A percentile compares a stretch with the other conserved stretches of the same genome.
Evolutionary conservation across 306 rosid species (phyloP).

Genomic region (Begonia fuchsioides): DNA sequence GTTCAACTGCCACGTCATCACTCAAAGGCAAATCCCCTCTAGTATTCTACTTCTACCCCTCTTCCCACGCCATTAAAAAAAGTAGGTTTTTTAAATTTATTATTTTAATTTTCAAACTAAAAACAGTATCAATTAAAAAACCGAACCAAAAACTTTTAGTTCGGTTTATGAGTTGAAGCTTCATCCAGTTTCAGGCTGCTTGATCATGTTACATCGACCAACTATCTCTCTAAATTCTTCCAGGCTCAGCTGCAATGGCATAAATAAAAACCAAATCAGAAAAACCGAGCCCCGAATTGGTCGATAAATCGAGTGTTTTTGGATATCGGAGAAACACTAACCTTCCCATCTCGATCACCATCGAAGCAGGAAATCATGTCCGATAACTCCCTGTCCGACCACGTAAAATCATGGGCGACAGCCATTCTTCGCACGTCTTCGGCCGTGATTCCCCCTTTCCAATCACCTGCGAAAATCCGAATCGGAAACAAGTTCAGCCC

Average conservation of each 20-base stretch:
- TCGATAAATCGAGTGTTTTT: background rate
- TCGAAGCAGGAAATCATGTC: slow-evolving; percentile 77
- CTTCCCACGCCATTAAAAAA: slow-evolving; percentile 22
- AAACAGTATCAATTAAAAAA: too few relatives aligned
- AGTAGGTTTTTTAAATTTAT: too few relatives aligned
- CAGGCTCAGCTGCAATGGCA: slow-evolving; percentile 42
- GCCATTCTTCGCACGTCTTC: slow-evolving; percentile 56
- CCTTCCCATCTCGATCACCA: slow-evolving; percentile 67
- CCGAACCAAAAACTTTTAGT: too few relatives aligned
- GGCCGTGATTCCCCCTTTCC: slow-evolving; percentile 43
- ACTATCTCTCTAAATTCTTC: slow-evolving; percentile 73
- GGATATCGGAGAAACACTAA: too few relatives aligned
- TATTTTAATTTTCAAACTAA: too few relatives aligned
- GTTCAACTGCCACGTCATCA: slow-evolving; percentile 39
- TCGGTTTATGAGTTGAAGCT: too few relatives aligned
- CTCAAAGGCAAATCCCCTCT: slow-evolving; percentile 62
- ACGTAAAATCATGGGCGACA: slow-evolving; percentile 58
- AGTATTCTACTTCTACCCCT: slow-evolving; percentile 53
- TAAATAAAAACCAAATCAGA: background rate
- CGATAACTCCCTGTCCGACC: slow-evolving; percentile 56
- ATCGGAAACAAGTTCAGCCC: slow-evolving; percentile 9
- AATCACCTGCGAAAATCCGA: slow-evolving; percentile 35
- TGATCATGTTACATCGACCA: slow-evolving; percentile 66
- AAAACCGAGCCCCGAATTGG: background rate
- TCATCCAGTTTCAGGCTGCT: slow-evolving; percentile 18